Evolutionary conservation across 495 filamentous ascomycete species (phyloP), one percentile per base, ranked within the genome.

Genomic region (Penicillium lividum): DNA sequence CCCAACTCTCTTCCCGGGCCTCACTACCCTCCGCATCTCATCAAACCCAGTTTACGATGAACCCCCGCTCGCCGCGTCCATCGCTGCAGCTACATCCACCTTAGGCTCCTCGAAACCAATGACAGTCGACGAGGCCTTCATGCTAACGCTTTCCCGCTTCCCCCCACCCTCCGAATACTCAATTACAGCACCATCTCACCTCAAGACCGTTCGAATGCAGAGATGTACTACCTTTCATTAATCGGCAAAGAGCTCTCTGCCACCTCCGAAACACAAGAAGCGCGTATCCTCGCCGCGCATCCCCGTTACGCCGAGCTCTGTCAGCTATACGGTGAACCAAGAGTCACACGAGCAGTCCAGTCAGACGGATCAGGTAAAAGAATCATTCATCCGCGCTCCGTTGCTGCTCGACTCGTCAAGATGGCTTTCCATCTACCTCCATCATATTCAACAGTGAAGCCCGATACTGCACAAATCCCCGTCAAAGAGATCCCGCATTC

Each of bases 161-260:
- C 65, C 67, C 75, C 84, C 3, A 71, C 71, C 7, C 81, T 95
- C 11, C 80, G 82, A 31, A 76, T 73, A 0, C 82, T 98, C 13
- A 98, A 98, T 71, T 95, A 88, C 70, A 88, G 85, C 64, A 78
- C 74, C 4, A 89, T 98, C 61, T 84, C 85, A 0, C 57, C 70
- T 1, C 81, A 85, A 43, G 92, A 97, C 60, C 84, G 94, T 18
- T 78, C 80, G 46, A 92, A 98, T 63, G 91, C 90, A 11, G 94
- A 98, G 54, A 86, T 92, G 66, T 98, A 93, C 72, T 98, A 98
- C 68, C 83, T 98, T 10, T 87, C 84, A 6, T 82, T 86, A 30
- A 92, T 97, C 53, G 89, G 81, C 16, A 84, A 85, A 49, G 89
- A 90, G 63, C 75, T 97, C 18, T 84, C 88, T 15, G 77, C 77